Evolutionary conservation across 306 rosid genomes (phyloP).

Genomic region (Casuarina glauca): DNA sequence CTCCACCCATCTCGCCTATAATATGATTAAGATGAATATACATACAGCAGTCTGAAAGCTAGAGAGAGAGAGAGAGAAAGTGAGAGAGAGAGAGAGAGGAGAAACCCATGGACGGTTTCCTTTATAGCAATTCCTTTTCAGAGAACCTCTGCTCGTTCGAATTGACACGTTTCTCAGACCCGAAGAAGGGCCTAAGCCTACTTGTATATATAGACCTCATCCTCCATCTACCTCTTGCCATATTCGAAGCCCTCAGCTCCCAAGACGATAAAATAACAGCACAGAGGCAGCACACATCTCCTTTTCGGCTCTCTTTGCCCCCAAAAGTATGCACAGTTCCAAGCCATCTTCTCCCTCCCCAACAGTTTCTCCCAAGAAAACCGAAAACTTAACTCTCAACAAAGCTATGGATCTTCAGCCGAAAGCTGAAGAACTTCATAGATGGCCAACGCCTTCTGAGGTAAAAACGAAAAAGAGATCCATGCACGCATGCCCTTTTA

Average conservation of each 20-base stretch:
- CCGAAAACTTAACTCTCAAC: conserved; percentile 48
- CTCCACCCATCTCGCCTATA: conserved; percentile 26
- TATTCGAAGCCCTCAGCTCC: conserved; percentile 26
- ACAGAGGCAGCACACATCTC: conserved; percentile 20
- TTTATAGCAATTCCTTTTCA: conserved; percentile 11
- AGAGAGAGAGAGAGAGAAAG: conserved; percentile 6
- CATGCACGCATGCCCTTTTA: conserved; percentile 11
- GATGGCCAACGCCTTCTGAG: conserved; percentile 87
- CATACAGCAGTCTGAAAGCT: neutral
- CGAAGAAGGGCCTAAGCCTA: conserved; percentile 34
- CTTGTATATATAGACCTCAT: conserved; percentile 58
- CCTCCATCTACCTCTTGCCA: conserved; percentile 45
- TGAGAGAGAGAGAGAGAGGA: neutral
- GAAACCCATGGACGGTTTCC: conserved; percentile 21
- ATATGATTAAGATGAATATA: neutral
- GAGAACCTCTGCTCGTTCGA: neutral
- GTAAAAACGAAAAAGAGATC: conserved; percentile 34
- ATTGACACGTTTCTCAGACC: conserved; percentile 46
- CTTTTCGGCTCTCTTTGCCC: conserved; percentile 14
- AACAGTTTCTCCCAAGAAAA: conserved; percentile 43
- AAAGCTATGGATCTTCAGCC: conserved; percentile 30
- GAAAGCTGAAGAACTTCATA: conserved; percentile 50
- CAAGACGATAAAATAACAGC: conserved; percentile 25
- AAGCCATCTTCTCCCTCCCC: conserved; percentile 65
- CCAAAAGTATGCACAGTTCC: conserved; percentile 54